Percentiles rank a stretch among this genome's conserved stretches.
These are phyloP conservation scores for Colletotrichum cuscutae DNA, from an alignment of 2,329 filamentous ascomycete species.

Conservation along the genomic window DNA sequence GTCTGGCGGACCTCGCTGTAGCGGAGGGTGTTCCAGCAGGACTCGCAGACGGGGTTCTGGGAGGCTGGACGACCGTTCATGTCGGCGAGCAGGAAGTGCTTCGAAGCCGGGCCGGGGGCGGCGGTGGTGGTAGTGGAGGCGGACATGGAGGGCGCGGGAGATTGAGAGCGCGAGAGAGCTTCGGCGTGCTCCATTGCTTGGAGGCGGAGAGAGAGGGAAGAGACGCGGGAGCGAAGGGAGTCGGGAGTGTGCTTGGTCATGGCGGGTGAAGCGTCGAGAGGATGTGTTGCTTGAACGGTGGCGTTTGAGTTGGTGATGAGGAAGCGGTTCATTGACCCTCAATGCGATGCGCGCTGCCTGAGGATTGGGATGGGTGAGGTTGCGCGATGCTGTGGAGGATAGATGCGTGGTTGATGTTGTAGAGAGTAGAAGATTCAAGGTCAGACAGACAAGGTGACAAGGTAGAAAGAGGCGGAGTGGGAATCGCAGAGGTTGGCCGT, in stretches of 20 bases:
- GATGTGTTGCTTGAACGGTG: not conserved
- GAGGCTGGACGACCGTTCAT: conserved; percentile 48
- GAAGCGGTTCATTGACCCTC: conserved; percentile 17
- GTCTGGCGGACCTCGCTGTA: conserved; percentile 32
- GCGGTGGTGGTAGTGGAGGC: conserved; percentile 36
- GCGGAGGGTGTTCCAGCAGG: conserved; percentile 35
- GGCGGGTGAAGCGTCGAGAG: conserved; percentile 9
- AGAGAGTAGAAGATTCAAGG: not conserved
- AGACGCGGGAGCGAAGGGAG: conserved; percentile 54
- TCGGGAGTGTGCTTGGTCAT: conserved; percentile 60
- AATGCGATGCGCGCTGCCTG: not conserved
- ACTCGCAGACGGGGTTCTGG: conserved; percentile 43
- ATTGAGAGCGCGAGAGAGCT: conserved; percentile 29
- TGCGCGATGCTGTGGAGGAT: not conserved
- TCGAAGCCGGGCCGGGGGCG: not conserved
- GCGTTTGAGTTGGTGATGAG: not conserved
- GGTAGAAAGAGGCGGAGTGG: not conserved
- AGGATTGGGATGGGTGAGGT: not conserved
- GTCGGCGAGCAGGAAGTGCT: conserved; percentile 60
- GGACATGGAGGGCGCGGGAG: conserved; percentile 41
- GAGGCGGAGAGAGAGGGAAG: conserved; percentile 57
- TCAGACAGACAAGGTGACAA: not conserved
- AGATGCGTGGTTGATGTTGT: not conserved
- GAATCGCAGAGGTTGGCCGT: conserved; percentile 3
- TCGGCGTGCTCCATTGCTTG: conserved; percentile 43